Conservation (phyloP, 345 rosid genomes). For the Sonneratia caseolaris region DNA sequence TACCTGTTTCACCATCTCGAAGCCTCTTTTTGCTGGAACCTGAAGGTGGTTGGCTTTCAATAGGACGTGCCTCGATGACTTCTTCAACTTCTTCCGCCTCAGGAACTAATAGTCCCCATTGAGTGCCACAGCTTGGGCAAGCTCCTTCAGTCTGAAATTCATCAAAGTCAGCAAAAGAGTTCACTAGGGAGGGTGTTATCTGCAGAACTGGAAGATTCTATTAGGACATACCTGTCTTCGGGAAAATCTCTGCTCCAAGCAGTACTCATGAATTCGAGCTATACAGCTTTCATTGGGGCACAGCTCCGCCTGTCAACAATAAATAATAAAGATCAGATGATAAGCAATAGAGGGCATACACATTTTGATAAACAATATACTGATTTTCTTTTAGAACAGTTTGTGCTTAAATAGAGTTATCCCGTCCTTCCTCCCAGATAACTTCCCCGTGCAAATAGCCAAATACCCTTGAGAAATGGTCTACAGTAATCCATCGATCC, state of each 20-base stretch:
- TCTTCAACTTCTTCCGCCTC: conserved; percentile 45
- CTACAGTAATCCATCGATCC: too few species aligned
- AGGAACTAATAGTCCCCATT: conserved; percentile 37
- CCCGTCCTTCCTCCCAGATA: too few species aligned
- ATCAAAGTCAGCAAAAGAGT: conserved; percentile 1
- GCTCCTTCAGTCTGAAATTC: conserved; percentile 36
- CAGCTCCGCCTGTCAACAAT: conserved; percentile 47
- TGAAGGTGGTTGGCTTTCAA: conserved; percentile 24
- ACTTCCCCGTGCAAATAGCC: neutral
- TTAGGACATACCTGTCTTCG: conserved; percentile 34
- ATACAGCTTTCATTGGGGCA: conserved; percentile 60
- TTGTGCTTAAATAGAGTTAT: too few species aligned
- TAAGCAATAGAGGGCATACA: neutral
- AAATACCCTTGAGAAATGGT: neutral
- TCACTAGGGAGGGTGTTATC: neutral
- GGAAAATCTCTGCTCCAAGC: conserved; percentile 49
- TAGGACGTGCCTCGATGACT: conserved; percentile 12
- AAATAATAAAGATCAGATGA: neutral
- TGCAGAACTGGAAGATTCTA: neutral
- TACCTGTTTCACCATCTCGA: conserved; percentile 13
- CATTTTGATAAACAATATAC: neutral
- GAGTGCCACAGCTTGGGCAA: conserved; percentile 58
- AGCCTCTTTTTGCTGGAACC: conserved; percentile 34
- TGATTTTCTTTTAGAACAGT: too few species aligned
- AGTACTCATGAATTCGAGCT: conserved; percentile 65